Conservation (phyloP, 1,284 basidiomycete species). For the Cutaneotrichosporon daszewskae region DNA sequence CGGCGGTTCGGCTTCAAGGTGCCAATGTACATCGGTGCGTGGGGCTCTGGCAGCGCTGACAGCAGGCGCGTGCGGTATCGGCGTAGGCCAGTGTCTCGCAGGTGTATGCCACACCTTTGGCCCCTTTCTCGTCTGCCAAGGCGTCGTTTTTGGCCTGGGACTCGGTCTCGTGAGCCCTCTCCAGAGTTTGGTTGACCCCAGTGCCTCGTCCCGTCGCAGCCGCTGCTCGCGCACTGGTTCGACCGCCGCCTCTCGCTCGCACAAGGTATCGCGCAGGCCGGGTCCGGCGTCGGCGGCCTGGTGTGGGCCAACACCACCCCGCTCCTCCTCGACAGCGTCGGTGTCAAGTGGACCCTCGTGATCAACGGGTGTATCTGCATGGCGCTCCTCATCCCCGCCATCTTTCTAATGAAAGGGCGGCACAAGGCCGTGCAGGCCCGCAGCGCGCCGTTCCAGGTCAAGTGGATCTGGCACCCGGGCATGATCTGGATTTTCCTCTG, state of each 20-base stretch:
- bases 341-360: conserved; percentile 42
- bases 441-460: conserved; percentile 10
- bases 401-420: conserved; percentile 39
- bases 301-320: conserved; percentile 43
- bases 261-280: conserved; percentile 35
- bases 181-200: conserved; percentile 4
- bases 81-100: conserved; percentile 32
- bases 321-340: conserved; percentile 30
- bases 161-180: conserved; percentile 27
- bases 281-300: conserved; percentile 43
- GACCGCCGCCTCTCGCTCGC: conserved; percentile 37
- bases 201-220: conserved; percentile 39
- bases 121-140: conserved; percentile 34
- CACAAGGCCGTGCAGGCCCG: conserved; percentile 27
- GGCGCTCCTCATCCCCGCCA: conserved; percentile 39
- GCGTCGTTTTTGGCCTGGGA: conserved; percentile 36
- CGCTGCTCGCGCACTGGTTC: conserved; percentile 47
- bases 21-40: conserved; percentile 40
- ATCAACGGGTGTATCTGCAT: conserved; percentile 45
- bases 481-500: conserved; percentile 16
- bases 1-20: conserved; percentile 37
- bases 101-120: conserved; percentile 28
- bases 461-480: conserved; percentile 15
- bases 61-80: conserved; percentile 23
- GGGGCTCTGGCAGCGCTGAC: too few relatives aligned